phyloP scores from a whole-genome alignment of 177 flowering plant genomes.

The Vitis hybrid region DNA sequence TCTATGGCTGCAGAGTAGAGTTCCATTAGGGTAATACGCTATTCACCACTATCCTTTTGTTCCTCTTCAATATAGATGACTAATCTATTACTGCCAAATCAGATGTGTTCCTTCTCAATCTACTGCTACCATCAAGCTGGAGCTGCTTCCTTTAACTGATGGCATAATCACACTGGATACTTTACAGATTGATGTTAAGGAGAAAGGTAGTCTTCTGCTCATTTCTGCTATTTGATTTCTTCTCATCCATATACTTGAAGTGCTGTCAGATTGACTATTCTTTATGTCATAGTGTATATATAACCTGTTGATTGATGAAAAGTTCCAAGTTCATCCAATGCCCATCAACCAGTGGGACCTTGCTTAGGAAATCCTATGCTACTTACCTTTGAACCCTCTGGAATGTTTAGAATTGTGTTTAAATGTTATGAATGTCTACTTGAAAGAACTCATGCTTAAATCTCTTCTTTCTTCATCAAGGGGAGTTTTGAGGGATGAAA shows the following conservation, averaged over 20 bases:
- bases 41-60: slow-evolving; percentile 4
- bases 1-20: slow-evolving; percentile 95
- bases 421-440: too few species aligned
- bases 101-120: slow-evolving; percentile 92
- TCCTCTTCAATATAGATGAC: not conserved
- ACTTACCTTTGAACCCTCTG: too few species aligned
- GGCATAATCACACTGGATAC: slow-evolving; percentile 94
- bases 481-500: too few species aligned
- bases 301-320: too few species aligned
- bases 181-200: slow-evolving; percentile 82
- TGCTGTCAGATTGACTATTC: too few species aligned
- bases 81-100: slow-evolving; percentile 18
- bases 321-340: too few species aligned
- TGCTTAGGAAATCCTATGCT: too few species aligned
- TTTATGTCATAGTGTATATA: too few species aligned
- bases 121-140: slow-evolving; percentile 87
- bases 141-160: slow-evolving; percentile 93
- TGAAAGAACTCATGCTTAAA: too few species aligned
- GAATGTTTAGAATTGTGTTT: too few species aligned
- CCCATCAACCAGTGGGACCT: too few species aligned
- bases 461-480: too few species aligned
- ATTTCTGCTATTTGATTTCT: not conserved
- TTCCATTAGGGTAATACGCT: slow-evolving; percentile 85
- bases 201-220: slow-evolving; percentile 59
- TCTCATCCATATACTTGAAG: not conserved